A percentile compares a stretch with the other conserved stretches of the same genome.
phyloP scores from a whole-genome alignment of 495 filamentous ascomycete genomes.

The Penicillium paxilli region DNA sequence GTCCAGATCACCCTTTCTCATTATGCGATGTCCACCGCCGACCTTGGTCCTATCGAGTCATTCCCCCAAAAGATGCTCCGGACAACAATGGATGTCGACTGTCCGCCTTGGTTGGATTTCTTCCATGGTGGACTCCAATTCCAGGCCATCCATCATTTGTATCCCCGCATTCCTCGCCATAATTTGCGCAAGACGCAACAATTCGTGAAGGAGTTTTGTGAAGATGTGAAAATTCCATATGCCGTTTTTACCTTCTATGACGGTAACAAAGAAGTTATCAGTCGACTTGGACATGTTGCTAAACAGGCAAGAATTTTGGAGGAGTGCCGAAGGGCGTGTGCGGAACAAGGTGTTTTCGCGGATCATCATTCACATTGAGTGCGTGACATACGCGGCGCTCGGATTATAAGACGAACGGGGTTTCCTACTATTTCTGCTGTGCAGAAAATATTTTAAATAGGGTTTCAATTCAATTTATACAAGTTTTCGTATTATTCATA shows the following conservation, averaged over 20 bases:
- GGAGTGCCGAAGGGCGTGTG: conserved; percentile 66
- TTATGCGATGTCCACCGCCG: conserved; percentile 88
- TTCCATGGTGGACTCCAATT: conserved; percentile 90
- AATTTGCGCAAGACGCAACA: conserved; percentile 79
- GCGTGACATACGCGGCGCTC: too few relatives aligned
- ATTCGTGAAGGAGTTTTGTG: conserved; percentile 80
- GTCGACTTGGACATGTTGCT: conserved; percentile 73
- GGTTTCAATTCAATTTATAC: too few relatives aligned
- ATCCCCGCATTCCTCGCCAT: conserved; percentile 79
- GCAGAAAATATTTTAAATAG: too few relatives aligned
- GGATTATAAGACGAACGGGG: too few relatives aligned
- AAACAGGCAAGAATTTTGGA: conserved; percentile 78
- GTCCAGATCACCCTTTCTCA: conserved; percentile 92
- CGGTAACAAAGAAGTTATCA: conserved; percentile 82
- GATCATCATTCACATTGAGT: conserved; percentile 18
- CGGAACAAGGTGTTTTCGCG: conserved; percentile 22
- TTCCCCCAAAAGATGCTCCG: conserved; percentile 91
- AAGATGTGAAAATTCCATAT: conserved; percentile 83
- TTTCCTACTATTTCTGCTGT: too few relatives aligned
- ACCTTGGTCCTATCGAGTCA: conserved; percentile 75
- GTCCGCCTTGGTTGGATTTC: conserved; percentile 85
- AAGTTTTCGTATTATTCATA: too few relatives aligned
- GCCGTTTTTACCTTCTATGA: conserved; percentile 84
- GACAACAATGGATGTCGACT: conserved; percentile 94
- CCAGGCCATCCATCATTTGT: conserved; percentile 87